phyloP scores from a whole-genome alignment of 352 stramenopile species.

The Phytophthora pluvialis region DNA sequence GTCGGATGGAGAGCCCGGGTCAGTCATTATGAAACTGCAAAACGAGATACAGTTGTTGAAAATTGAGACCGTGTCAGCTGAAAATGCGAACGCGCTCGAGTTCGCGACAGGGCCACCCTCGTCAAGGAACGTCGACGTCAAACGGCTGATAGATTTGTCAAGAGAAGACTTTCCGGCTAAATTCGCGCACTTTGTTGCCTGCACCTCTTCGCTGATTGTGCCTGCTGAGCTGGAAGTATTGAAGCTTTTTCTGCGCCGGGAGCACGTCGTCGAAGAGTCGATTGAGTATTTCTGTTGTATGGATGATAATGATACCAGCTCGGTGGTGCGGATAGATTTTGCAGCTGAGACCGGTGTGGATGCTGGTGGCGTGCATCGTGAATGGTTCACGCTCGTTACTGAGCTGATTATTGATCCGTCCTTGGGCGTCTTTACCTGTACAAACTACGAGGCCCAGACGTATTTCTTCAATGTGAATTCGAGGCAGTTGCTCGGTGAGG shows the following conservation, averaged over 20 bases:
- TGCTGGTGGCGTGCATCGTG: constrained; percentile 76
- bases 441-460: constrained; percentile 49
- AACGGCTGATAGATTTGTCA: constrained; percentile 39
- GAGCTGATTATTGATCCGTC: constrained; percentile 42
- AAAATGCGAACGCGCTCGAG: constrained; percentile 15
- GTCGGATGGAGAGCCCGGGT: constrained; percentile 11
- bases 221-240: constrained; percentile 50
- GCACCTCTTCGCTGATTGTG: constrained; percentile 45
- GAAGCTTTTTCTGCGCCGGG: constrained; percentile 49
- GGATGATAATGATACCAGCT: constrained; percentile 39
- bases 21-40: constrained; percentile 14
- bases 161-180: constrained; percentile 57
- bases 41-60: constrained; percentile 12
- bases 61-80: constrained; percentile 9
- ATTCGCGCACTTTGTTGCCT: constrained; percentile 56
- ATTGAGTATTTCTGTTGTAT: constrained; percentile 59
- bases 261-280: constrained; percentile 56
- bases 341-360: constrained; percentile 69
- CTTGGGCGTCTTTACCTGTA: constrained; percentile 50
- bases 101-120: constrained; percentile 23
- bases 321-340: constrained; percentile 69
- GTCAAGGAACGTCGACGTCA: constrained; percentile 13
- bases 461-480: constrained; percentile 63
- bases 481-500: constrained; percentile 27
- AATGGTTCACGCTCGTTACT: constrained; percentile 82